Conservation (phyloP, 2,329 filamentous ascomycete species). For the Arthrobotrys conoides region DNA sequence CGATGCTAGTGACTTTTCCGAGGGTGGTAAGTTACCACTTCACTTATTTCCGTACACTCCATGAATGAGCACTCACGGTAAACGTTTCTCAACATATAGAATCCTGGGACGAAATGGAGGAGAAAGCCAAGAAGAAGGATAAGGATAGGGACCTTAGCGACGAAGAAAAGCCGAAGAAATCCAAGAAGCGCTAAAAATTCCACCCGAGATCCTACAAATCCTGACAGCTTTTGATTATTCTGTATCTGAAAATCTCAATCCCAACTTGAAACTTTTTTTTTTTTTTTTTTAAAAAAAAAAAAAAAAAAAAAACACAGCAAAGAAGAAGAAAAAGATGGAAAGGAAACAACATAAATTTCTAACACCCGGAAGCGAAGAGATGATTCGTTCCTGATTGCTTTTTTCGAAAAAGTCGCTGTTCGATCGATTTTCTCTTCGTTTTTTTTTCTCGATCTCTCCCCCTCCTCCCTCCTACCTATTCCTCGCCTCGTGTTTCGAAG, state of each 20-base stretch:
- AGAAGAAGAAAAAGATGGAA: background rate
- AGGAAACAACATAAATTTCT: background rate
- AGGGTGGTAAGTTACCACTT: slow-evolving; percentile 69
- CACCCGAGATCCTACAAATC: background rate
- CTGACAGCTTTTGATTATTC: background rate
- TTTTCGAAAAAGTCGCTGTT: slow-evolving; percentile 4
- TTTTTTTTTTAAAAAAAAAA: too few species aligned
- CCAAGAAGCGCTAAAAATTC: slow-evolving; percentile 38
- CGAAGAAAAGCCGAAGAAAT: slow-evolving; percentile 72
- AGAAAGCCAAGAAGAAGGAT: slow-evolving; percentile 80
- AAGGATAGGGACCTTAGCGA: slow-evolving; percentile 73
- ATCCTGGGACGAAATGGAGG: slow-evolving; percentile 95
- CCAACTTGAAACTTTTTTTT: background rate
- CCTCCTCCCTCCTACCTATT: background rate
- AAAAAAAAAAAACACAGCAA: background rate
- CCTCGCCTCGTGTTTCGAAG: background rate
- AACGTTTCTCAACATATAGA: slow-evolving; percentile 68
- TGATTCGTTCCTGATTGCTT: slow-evolving; percentile 3
- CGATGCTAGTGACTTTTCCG: slow-evolving; percentile 80
- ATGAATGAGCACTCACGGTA: slow-evolving; percentile 13
- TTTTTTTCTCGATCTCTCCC: background rate
- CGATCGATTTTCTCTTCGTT: background rate
- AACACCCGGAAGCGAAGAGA: background rate
- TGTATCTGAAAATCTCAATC: slow-evolving; percentile 21
- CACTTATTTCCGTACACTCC: background rate